Evolutionary conservation across 768 basidiomycete genomes (phyloP), one percentile per base, ranked within the genome.

Genomic region (Xerocomus brunneocitrinus): DNA sequence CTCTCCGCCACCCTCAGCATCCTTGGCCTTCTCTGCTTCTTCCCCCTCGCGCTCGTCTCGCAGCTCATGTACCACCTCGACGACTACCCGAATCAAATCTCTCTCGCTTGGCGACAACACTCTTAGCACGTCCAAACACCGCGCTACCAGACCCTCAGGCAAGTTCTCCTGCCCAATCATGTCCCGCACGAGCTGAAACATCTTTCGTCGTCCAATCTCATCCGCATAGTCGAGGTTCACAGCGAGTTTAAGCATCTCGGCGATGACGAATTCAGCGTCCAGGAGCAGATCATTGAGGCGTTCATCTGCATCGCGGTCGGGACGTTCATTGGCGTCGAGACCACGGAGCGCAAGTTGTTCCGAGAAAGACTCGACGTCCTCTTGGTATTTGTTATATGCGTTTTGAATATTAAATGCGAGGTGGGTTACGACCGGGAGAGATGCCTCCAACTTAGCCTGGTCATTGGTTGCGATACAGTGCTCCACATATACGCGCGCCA

Each of bases 161-260:
- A 98, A 77, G 0, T 69, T 64, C 13, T 85, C 79, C 57, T 87
- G 80, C 1, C 80, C 80, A 14, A 95, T 76, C 90, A 98, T 95
- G 46, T 87, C 83, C 22, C 92, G 83, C 60, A 95, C 83, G 31
- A 95, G 83, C 47, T 81, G 77, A 62, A 89, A 89, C 86, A 94
- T 93, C 70, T 88, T 89, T 54, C 92, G 73, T 54, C 92, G 73
- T 4, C 95, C 95, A 54, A 88, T 89, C 68, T 97, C 93, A 71
- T 98, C 95, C 0, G 85, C 81, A 61, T 95, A 98, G 68, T 98
- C 95, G 27, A 93, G 74, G 55, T 87, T 80, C 3, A 87, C 77
- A 0, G 90, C 89, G 30, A 95, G 72, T 59, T 78, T 80, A 24
- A 97, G 78, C 67, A 98, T 77, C 68, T 98, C 91, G 0, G 81